Evolutionary conservation across 345 rosid genomes (phyloP).

Genomic region (Hibiscus trionum): DNA sequence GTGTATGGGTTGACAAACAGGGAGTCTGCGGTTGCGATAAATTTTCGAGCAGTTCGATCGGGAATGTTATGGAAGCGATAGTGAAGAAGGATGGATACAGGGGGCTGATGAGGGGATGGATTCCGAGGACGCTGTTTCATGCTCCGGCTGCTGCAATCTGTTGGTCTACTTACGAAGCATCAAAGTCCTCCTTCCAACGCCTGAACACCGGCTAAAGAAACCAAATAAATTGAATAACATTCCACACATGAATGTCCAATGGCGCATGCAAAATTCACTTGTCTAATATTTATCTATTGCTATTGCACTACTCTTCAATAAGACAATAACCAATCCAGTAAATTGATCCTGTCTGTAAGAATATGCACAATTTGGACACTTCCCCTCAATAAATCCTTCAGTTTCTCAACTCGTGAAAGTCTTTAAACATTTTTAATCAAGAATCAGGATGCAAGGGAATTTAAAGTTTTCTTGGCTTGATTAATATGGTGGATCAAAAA

Average conservation of each 20-base stretch:
- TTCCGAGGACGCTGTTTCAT: constrained; percentile 64
- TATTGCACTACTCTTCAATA: not conserved
- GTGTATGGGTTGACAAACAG: constrained; percentile 12
- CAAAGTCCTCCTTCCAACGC: constrained; percentile 46
- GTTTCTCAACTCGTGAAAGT: not conserved
- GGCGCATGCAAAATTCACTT: not conserved
- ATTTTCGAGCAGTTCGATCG: constrained; percentile 30
- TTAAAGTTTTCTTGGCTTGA: too few relatives aligned
- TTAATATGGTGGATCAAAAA: too few relatives aligned
- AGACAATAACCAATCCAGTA: too few relatives aligned
- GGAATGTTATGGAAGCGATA: constrained; percentile 35
- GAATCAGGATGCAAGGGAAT: too few relatives aligned
- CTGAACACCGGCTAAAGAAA: constrained; percentile 14
- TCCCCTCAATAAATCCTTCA: not conserved
- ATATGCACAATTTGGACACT: not conserved
- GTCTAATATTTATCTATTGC: too few relatives aligned
- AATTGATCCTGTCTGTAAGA: not conserved
- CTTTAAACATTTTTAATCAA: too few relatives aligned
- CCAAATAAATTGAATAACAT: not conserved
- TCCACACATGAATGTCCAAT: not conserved
- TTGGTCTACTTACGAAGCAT: constrained; percentile 68
- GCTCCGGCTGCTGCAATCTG: constrained; percentile 74
- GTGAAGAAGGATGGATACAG: constrained; percentile 49
- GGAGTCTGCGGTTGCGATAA: constrained; percentile 43
- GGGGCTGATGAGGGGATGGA: constrained; percentile 65